phyloP scores from a whole-genome alignment of 1,139 yeast genomes.

The Pichia sorboxylosa region DNA sequence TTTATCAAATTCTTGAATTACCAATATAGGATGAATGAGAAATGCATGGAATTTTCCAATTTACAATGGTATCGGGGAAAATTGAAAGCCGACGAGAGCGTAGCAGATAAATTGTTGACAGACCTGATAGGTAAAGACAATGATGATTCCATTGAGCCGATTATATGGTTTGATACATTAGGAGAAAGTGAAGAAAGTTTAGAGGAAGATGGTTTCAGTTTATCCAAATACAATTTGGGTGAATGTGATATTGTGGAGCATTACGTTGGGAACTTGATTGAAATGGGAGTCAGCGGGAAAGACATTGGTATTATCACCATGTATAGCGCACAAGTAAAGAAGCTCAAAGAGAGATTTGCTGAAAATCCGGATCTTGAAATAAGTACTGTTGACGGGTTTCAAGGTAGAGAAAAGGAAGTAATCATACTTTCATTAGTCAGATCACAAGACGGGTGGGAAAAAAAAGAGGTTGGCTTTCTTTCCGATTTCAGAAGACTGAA shows the following conservation, averaged over 20 bases:
- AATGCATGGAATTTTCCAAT: conserved; percentile 75
- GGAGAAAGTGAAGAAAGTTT: conserved; percentile 72
- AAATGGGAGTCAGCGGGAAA: conserved; percentile 34
- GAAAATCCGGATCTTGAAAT: conserved; percentile 50
- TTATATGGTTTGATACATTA: conserved; percentile 82
- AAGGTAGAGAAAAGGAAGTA: conserved; percentile 91
- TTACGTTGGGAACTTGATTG: conserved; percentile 42
- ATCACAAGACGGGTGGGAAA: conserved; percentile 41
- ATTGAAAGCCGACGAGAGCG: conserved; percentile 52
- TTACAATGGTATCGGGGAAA: conserved; percentile 48
- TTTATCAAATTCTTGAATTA: conserved; percentile 42
- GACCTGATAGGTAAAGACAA: conserved; percentile 32
- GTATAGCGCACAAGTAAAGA: conserved; percentile 73
- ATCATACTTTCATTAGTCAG: conserved; percentile 79
- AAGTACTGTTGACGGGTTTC: conserved; percentile 84
- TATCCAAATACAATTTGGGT: conserved; percentile 60
- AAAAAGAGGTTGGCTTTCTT: conserved; percentile 58
- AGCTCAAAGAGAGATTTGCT: conserved; percentile 29
- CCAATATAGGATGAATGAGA: conserved; percentile 79
- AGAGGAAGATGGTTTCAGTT: conserved; percentile 8
- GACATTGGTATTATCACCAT: conserved; percentile 81
- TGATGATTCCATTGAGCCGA: conserved; percentile 3
- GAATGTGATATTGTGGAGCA: conserved; percentile 51
- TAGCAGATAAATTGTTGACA: conserved; percentile 37
- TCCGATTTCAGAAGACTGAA: conserved; percentile 48